A percentile compares a stretch with the other conserved stretches of the same genome.
phyloP scores from a whole-genome alignment of 2,329 filamentous ascomycete genomes.

The Stagonosporopsis tanaceti region DNA sequence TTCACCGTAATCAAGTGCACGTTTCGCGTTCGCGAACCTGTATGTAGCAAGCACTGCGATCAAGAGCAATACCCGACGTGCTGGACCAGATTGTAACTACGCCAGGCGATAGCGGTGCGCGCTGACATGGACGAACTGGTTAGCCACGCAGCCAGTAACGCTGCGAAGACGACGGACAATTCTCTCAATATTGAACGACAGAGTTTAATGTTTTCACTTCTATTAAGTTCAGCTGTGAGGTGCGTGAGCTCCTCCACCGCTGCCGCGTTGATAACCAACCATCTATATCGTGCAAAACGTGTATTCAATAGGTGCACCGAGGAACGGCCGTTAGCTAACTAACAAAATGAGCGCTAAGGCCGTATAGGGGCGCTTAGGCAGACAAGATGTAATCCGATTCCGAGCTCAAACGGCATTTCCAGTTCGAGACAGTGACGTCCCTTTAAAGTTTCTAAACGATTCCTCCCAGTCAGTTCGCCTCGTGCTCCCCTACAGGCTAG shows the following conservation, averaged over 20 bases:
- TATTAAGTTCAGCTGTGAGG: conserved; percentile 20
- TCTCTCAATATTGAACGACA: not conserved
- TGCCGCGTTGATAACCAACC: conserved; percentile 24
- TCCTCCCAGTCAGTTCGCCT: conserved; percentile 1
- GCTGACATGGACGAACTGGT: not conserved
- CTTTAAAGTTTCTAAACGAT: conserved; percentile 9
- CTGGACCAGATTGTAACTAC: not conserved
- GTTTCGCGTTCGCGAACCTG: not conserved
- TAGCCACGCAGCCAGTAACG: conserved; percentile 1
- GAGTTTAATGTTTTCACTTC: conserved; percentile 14
- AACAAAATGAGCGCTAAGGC: conserved; percentile 20
- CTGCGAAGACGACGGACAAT: not conserved
- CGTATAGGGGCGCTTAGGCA: conserved; percentile 12
- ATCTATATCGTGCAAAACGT: conserved; percentile 24
- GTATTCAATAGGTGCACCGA: conserved; percentile 13
- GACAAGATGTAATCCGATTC: conserved; percentile 6
- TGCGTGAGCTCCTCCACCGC: conserved; percentile 17
- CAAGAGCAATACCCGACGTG: not conserved
- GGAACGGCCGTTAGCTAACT: not conserved
- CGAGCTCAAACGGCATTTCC: conserved; percentile 14
- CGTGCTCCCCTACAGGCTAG: conserved; percentile 11
- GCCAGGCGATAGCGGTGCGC: not conserved
- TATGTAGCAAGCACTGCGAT: conserved; percentile 3
- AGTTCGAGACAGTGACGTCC: conserved; percentile 5
- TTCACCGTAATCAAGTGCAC: not conserved